phyloP scores from a whole-genome alignment of 495 filamentous ascomycete species.

The Achaetomiella virescens region DNA sequence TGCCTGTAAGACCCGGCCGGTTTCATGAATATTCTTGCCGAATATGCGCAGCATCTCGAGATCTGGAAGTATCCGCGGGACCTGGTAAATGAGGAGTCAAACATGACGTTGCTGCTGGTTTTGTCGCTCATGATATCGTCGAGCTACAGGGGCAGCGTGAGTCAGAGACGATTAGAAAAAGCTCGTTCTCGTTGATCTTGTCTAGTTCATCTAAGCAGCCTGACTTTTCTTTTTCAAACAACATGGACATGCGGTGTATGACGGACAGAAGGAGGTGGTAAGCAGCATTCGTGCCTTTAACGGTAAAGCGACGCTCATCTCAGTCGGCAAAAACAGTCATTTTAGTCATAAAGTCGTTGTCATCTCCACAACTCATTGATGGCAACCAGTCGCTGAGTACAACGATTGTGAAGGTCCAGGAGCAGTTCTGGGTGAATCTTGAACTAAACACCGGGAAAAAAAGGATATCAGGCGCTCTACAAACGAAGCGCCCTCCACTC shows the following conservation, averaged over 20 bases:
- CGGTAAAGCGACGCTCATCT: conserved; percentile 1
- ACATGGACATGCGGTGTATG: not conserved
- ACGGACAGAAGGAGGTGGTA: conserved; percentile 7
- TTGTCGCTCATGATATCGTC: conserved; percentile 1
- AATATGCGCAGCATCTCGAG: conserved; percentile 11
- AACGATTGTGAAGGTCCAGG: not conserved
- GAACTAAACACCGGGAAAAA: not conserved
- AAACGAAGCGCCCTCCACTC: too few relatives aligned
- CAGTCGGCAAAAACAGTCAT: not conserved
- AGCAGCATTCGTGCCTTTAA: not conserved
- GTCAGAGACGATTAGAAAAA: not conserved
- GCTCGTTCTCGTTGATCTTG: not conserved
- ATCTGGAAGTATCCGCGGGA: conserved; percentile 9
- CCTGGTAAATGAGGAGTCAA: conserved; percentile 5
- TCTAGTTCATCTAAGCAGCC: conserved; percentile 1
- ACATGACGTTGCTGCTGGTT: conserved; percentile 3
- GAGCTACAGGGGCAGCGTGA: conserved; percentile 2
- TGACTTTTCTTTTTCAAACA: conserved; percentile 1
- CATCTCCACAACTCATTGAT: not conserved
- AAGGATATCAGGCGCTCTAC: not conserved
- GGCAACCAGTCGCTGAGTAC: not conserved
- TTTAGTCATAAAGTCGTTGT: not conserved
- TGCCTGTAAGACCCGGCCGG: not conserved
- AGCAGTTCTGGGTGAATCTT: not conserved
- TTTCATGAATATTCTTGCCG: conserved; percentile 1